Evolutionary conservation across 805 yeast genomes (phyloP), one percentile per base, ranked within the genome.

Genomic region (Pichia insulana): DNA sequence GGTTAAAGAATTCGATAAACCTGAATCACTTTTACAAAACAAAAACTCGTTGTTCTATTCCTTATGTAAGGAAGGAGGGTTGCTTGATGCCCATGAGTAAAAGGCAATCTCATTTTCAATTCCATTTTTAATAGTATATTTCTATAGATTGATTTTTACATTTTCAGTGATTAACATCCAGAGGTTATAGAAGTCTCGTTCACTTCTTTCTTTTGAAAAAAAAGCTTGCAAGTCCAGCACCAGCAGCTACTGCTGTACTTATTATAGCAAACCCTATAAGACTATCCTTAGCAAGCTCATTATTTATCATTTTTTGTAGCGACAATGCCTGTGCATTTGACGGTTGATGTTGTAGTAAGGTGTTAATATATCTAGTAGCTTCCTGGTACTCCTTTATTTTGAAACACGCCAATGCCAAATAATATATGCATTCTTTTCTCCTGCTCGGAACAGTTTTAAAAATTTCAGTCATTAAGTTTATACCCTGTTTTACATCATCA

Each of bases 371-470:
- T 50, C 90, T 68, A 53, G 92, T 77, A 3, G 97, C 87, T 57
- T 86, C 84, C 31, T 82, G 65, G 57, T 80, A 88, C 56, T 92
- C 96, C 10, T 95, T 94, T 7, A 87, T 67, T 60, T 90, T 90
- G 62, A 73, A 89, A 40, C 92, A 80, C 0, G 97, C 97, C 38
- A 92, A 68, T 4, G 95, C 74, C 46, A 92, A 65, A 60, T 92
- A 92, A 57, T 87, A 92, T 30, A 92, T 69, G 44, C 94, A 81
- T 59, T 92, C 98, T 44, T 96, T 70, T 54, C 97, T 75, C 63
- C 96, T 74, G 42, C 76, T 73, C 0, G 96, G 90, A 0, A 83
- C 81, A 39, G 78, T 86, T 50, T 81, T 76, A 63, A 82, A 90
- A 19, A 76, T 62, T 35, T 76, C 77, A 0, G 86, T 74, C 45